Base-by-base conservation (phyloP, 2,329 filamentous ascomycete species). In the Ilyonectria robusta region DNA sequence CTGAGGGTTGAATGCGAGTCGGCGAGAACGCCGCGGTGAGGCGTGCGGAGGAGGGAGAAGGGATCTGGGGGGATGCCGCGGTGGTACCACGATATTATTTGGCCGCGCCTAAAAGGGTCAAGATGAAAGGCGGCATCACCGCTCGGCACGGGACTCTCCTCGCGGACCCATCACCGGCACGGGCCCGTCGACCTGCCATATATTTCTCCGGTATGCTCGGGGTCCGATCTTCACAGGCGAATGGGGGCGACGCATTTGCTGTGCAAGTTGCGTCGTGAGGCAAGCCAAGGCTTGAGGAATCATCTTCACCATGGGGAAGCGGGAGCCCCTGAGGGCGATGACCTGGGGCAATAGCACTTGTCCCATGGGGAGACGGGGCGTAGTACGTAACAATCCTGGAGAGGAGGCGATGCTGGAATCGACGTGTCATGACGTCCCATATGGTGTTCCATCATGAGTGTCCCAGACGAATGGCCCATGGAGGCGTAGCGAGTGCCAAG, bases 361-460 rank as follows among this genome's bases (percentile, higher is more conserved):
- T 75, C 72, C 72, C 70, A 71, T 59, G 72, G 72, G 72, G 67
- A 70, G 23, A 29, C 23, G 56, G 69, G 65, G 60, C 70, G 42
- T 71, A 75, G 72, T 75, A 74, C 72, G 72, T 74, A 75, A 72
- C 58, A 65, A 42, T 56, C 29, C 51, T 62, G 59, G 50, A 63
- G 59, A 59, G 61, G 55, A 21, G 44, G 19, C 56, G 21, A 48
- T 48, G 23, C 37, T 13, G 51, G 35, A 53, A 62, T 35, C 50
- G 50, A 60, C 33, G 50, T 60, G 62, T 60, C 62, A 60, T 56
- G 21, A 26, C 23, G 23, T 26, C 15, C 46, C 42, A 47, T 42
- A 17, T 46, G 48, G 35, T 37, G 31, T 33, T 11, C 31, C 31
- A 33, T 11, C 31, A 11, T 33, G 31, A 33, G 31, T 46, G 21